phyloP scores from a whole-genome alignment of 164 flowering plant genomes.

The Nymphaea thermarum region DNA sequence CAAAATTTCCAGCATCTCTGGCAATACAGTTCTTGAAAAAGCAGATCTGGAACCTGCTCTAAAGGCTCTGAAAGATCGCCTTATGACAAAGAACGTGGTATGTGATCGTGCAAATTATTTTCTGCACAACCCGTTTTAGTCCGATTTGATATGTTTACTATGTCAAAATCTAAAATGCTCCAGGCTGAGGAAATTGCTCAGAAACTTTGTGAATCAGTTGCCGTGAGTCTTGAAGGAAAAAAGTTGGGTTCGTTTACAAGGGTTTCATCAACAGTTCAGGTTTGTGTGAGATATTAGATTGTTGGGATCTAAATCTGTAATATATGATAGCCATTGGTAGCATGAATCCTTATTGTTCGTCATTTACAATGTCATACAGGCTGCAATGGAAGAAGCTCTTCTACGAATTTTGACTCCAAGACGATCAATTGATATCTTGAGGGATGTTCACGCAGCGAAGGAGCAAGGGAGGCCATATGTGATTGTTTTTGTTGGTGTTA shows the following conservation, averaged over 20 bases:
- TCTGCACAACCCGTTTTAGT: neutral
- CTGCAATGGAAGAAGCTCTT: slow-evolving; percentile 98
- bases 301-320: neutral
- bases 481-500: slow-evolving; percentile 93
- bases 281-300: slow-evolving; percentile 6
- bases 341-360: neutral
- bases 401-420: slow-evolving; percentile 90
- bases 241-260: slow-evolving; percentile 82
- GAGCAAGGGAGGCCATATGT: slow-evolving; percentile 94
- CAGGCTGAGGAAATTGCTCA: slow-evolving; percentile 98
- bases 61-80: slow-evolving; percentile 91
- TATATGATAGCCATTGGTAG: neutral
- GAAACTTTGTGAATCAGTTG: slow-evolving; percentile 94
- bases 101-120: slow-evolving; percentile 10
- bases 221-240: slow-evolving; percentile 90
- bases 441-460: slow-evolving; percentile 92
- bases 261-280: slow-evolving; percentile 89
- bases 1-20: slow-evolving; percentile 50
- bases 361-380: slow-evolving; percentile 24
- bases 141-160: slow-evolving; percentile 2
- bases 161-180: neutral
- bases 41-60: slow-evolving; percentile 89
- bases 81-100: slow-evolving; percentile 99
- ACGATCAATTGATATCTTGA: slow-evolving; percentile 87
- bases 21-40: slow-evolving; percentile 84